phyloP scores from a whole-genome alignment of 345 rosid species.

The Salix exigua region DNA sequence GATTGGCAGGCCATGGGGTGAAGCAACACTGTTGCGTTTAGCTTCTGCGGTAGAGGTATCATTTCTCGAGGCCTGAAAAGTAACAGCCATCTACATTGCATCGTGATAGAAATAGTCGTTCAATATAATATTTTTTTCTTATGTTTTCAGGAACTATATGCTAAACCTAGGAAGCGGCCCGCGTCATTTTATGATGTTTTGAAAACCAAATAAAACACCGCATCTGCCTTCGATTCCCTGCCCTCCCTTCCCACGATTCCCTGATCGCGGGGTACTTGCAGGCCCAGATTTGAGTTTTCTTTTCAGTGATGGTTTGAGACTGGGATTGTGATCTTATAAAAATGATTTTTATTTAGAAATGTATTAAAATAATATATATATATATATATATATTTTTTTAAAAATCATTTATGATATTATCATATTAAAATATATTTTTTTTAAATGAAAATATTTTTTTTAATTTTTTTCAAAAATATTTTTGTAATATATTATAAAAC shows the following conservation, averaged over 20 bases:
- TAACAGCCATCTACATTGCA: neutral
- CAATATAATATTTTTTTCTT: neutral
- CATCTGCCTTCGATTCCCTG: neutral
- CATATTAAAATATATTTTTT: too few species aligned
- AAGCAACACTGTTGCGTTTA: constrained; percentile 63
- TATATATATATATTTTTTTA: too few species aligned
- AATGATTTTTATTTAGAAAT: too few species aligned
- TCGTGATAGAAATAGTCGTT: neutral
- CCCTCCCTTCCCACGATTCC: neutral
- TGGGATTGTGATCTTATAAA: too few species aligned
- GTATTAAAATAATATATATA: too few species aligned
- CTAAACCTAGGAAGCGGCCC: constrained; percentile 54
- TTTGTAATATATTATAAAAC: too few species aligned
- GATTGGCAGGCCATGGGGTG: constrained; percentile 82
- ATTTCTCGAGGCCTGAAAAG: neutral
- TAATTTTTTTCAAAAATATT: too few species aligned
- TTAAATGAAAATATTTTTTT: too few species aligned
- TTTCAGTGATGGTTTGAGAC: neutral
- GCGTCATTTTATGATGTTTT: constrained; percentile 53
- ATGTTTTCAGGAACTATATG: constrained; percentile 53
- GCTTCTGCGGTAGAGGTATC: constrained; percentile 71
- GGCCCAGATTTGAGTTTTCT: neutral
- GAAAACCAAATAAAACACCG: constrained; percentile 21
- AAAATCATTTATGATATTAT: too few species aligned
- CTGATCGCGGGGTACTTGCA: too few species aligned